A percentile compares a stretch with the other conserved stretches of the same genome.
Evolutionary conservation across 2,329 filamentous ascomycete species (phyloP).

Genomic region (Pyrenophora graminea): DNA sequence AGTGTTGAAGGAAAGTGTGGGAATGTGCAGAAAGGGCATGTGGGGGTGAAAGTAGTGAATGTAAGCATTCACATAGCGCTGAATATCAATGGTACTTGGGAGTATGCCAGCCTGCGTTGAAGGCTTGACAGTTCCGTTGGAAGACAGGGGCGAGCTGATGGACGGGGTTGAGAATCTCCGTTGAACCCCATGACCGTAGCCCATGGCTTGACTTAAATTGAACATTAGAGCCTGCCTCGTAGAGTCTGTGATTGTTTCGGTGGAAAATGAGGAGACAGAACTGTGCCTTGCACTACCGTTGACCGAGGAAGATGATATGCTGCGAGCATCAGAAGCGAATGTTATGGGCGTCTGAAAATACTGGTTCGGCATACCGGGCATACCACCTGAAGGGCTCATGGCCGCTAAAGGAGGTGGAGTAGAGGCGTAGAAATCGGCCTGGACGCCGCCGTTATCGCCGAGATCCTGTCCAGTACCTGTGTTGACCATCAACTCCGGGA

Average conservation of each 20-base stretch:
- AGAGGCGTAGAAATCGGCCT: slow-evolving; percentile 74
- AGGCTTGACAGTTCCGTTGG: slow-evolving; percentile 33
- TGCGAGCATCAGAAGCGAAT: slow-evolving; percentile 69
- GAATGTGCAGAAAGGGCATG: slow-evolving; percentile 89
- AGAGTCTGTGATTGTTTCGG: slow-evolving; percentile 68
- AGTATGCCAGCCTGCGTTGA: slow-evolving; percentile 61
- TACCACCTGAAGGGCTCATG: slow-evolving; percentile 68
- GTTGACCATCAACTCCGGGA: slow-evolving; percentile 69
- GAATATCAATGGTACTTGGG: slow-evolving; percentile 82
- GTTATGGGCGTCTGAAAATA: slow-evolving; percentile 69
- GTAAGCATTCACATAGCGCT: slow-evolving; percentile 88
- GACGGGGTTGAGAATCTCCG: slow-evolving; percentile 65
- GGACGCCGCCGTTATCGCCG: slow-evolving; percentile 69
- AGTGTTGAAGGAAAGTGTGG: slow-evolving; percentile 87
- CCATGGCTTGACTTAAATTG: slow-evolving; percentile 63
- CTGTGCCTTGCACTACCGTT: slow-evolving; percentile 67
- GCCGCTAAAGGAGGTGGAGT: slow-evolving; percentile 76
- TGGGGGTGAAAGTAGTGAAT: slow-evolving; percentile 93
- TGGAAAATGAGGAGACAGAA: slow-evolving; percentile 64
- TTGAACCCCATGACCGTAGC: slow-evolving; percentile 54
- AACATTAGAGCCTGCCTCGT: slow-evolving; percentile 66
- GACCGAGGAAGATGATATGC: slow-evolving; percentile 68
- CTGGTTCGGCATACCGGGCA: slow-evolving; percentile 65
- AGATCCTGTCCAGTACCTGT: slow-evolving; percentile 79
- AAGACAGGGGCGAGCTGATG: slow-evolving; percentile 58